Evolutionary conservation across 2,329 filamentous ascomycete genomes (phyloP).

Genomic region (Fusarium illudens): DNA sequence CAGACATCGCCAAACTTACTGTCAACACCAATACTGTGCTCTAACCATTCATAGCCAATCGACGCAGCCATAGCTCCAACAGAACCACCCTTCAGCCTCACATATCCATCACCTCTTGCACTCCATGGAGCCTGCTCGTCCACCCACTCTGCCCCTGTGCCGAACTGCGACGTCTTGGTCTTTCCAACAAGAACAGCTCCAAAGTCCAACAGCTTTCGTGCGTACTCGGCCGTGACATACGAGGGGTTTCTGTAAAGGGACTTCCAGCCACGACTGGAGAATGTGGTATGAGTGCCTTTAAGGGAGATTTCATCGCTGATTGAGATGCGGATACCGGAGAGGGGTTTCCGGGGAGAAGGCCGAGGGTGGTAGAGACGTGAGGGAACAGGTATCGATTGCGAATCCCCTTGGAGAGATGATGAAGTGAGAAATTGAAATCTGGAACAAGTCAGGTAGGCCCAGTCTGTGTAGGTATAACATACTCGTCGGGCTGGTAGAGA

Average conservation of each 20-base stretch:
- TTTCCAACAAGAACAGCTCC: conserved; percentile 66
- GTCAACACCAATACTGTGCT: conserved; percentile 49
- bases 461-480: background rate
- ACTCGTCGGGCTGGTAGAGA: conserved; percentile 40
- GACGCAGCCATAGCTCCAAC: conserved; percentile 51
- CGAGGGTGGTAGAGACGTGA: conserved; percentile 48
- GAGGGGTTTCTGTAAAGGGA: conserved; percentile 57
- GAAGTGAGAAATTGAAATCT: conserved; percentile 46
- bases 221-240: conserved; percentile 56
- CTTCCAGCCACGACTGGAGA: conserved; percentile 67
- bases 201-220: conserved; percentile 65
- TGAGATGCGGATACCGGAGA: conserved; percentile 50
- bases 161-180: conserved; percentile 60
- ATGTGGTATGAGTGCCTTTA: conserved; percentile 61
- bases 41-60: conserved; percentile 54
- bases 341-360: conserved; percentile 43
- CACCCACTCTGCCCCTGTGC: conserved; percentile 53
- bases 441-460: conserved; percentile 7
- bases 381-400: conserved; percentile 49
- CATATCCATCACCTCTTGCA: conserved; percentile 58
- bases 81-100: conserved; percentile 46
- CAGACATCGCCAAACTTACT: conserved; percentile 37
- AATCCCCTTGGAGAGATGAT: conserved; percentile 38
- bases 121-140: conserved; percentile 54
- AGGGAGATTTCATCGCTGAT: conserved; percentile 48